Evolutionary conservation across 129 eudicot genomes (phyloP), one percentile per base, ranked within the genome.

Genomic region (Pulicaria dysenterica): DNA sequence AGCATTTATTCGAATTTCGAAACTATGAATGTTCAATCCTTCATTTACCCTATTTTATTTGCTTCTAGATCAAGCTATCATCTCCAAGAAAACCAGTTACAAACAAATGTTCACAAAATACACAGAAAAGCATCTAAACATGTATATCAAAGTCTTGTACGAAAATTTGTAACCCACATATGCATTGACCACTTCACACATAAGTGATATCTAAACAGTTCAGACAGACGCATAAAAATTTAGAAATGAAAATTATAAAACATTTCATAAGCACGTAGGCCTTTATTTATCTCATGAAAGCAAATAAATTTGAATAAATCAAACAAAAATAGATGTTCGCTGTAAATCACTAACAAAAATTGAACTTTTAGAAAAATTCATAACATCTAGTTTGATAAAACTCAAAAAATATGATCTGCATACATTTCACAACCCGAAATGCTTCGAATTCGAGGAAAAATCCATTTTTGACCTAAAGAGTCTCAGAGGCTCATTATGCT

Each of bases 101-200:
- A 51, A 40, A 8, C 17, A 48, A 10, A 40, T 49, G 37, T 12
- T 4, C 36, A 3, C n/a, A 7, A 66, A 5, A 31, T 40, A 39
- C 2, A 38, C 55, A 69, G 41, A 70, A 58, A 58, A 44, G 36
- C 76, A 34, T 45, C 15, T 9, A 72, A 57, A 13, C 39, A 44
- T 37, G 40, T 12, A 44, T 60, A 8, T 72, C 55, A 71, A 8
- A 56, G 55, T 56, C 75, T 42, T 41, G 11, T 7, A 70, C 43
- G 55, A 7, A 8, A n/a, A 15, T 50, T 19, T 8, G 2, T 9
- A 70, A 55, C 54, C 42, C 5, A 24, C 57, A 45, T 11, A 45
- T 19, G 3, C 8, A 65, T 65, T 24, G 31, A 24, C 70, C 39
- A 12, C 48, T 19, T 64, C 40, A 64, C 6, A 45, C 31, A 66